Evolutionary conservation across 805 yeast species (phyloP).

Genomic region (Pichia deserticola): DNA sequence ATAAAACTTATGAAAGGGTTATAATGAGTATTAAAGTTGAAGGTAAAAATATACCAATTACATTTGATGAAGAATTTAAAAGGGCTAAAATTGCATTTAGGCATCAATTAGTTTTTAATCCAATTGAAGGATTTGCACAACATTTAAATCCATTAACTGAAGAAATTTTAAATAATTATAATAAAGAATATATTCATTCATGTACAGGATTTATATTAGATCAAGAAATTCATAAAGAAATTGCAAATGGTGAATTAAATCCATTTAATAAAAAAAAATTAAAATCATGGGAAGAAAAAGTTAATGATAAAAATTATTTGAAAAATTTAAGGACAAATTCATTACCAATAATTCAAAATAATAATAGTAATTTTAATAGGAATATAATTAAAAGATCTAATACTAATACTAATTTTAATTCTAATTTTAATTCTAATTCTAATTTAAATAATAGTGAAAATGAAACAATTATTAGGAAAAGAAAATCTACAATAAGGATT

Average conservation of each 20-base stretch:
- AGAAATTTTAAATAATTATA: slow-evolving; percentile 24
- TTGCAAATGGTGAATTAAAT: slow-evolving; percentile 61
- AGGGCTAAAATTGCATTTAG: slow-evolving; percentile 75
- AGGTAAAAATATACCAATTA: slow-evolving; percentile 52
- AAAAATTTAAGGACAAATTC: not conserved
- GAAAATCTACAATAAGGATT: slow-evolving; percentile 17
- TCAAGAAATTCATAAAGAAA: slow-evolving; percentile 39
- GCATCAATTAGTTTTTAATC: slow-evolving; percentile 81
- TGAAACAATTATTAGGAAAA: slow-evolving; percentile 4
- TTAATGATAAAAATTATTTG: slow-evolving; percentile 9
- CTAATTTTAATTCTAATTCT: no score
- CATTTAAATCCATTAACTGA: slow-evolving; percentile 54
- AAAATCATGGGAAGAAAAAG: slow-evolving; percentile 38
- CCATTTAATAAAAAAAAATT: slow-evolving; percentile 51
- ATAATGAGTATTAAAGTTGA: slow-evolving; percentile 50
- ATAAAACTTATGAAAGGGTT: slow-evolving; percentile 46
- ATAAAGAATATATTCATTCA: slow-evolving; percentile 17
- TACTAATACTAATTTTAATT: no score
- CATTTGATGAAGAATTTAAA: slow-evolving; percentile 51
- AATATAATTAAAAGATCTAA: not conserved
- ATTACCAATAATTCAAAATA: not conserved
- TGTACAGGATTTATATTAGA: slow-evolving; percentile 43
- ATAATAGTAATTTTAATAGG: not conserved
- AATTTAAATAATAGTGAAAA: not conserved
- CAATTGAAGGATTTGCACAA: slow-evolving; percentile 38